These are phyloP conservation scores for Colletotrichum tabaci DNA, from an alignment of 2,329 filamentous ascomycete species.

Conservation along the genomic window DNA sequence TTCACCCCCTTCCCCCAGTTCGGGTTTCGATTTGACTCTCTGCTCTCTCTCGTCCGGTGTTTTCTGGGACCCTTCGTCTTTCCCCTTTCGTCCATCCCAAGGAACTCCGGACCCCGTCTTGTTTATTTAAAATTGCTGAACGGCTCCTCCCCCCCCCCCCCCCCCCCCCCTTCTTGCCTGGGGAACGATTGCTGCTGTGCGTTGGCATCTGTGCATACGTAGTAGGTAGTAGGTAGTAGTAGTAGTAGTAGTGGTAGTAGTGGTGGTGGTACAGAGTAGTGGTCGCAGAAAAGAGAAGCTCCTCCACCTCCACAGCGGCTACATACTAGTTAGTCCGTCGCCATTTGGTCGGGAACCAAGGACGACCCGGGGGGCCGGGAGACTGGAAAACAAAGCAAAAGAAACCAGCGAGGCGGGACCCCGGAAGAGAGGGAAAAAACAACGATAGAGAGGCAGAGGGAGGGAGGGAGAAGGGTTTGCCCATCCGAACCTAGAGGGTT, in stretches of 20 bases:
- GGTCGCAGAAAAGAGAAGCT: too few species aligned
- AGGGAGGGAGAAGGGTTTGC: not conserved
- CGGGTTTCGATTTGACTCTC: conserved; percentile 1
- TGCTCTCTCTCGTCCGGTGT: not conserved
- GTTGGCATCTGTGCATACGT: not conserved
- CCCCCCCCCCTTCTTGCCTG: not conserved
- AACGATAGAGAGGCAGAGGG: not conserved
- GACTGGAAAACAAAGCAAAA: not conserved
- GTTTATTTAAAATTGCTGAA: not conserved
- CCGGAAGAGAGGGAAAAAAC: not conserved
- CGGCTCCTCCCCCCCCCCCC: not conserved
- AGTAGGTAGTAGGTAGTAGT: too few species aligned
- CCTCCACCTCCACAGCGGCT: not conserved
- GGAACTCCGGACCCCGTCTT: too few species aligned
- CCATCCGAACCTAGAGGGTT: not conserved
- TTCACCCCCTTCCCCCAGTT: not conserved
- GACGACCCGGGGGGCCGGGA: not conserved
- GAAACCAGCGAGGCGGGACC: not conserved
- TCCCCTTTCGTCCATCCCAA: not conserved
- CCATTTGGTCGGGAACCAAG: conserved; percentile 10
- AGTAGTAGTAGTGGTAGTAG: too few species aligned
- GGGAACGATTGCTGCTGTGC: not conserved
- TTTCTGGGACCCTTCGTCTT: not conserved
- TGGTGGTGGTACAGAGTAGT: too few species aligned
- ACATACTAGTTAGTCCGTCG: conserved; percentile 14